Base-by-base conservation (phyloP, 1,139 yeast species). In the Blastobotrys raffinosifermentans region DNA sequence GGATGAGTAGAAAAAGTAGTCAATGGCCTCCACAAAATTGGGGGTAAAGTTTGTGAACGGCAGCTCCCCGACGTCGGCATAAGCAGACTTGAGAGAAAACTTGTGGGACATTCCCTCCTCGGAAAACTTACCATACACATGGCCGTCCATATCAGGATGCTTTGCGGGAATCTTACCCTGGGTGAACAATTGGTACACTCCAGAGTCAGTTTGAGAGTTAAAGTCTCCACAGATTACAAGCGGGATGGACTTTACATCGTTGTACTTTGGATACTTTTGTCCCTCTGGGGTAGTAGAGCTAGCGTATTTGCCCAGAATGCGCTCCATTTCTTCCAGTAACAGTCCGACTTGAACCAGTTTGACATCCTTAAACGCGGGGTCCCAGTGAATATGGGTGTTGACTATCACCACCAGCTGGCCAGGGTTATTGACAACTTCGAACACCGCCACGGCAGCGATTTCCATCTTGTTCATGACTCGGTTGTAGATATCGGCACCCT, bases 301-400 rank as follows among this genome's bases (percentile, higher is more conserved):
- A 34, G 71, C 72, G 40, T 73, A 69, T 46, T 73, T 78, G 54
- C 73, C 74, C 37, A 76, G 63, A 30, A 80, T 61, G 2, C 64
- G 65, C 56, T 86, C 93, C 53, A 91, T 64, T 61, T 91, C 96
- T 56, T 91, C 97, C 57, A 93, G 67, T 47, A 93, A 67, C 32
- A 91, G 80, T 33, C 96, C 96, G 39, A 85, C 91, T 67, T 93
- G 98, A 63, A 93, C 81, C 6, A 96, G 77, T 63, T 93, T 93
- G 43, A 93, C 99, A 65, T 93, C 99, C 58, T 86, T 85, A 58
- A 79, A 85, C 34, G 86, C 87, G 7, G 98, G 98, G 65, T 91
- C 97, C 97, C 98, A 93, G 61, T 89, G 96, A 60, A 91, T 75
- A 70, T 93, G 99, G 0, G 98, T 89, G 53, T 89, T 91, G 3